Base-by-base conservation (phyloP, 352 stramenopile species). In the Globisporangium nodosum region DNA sequence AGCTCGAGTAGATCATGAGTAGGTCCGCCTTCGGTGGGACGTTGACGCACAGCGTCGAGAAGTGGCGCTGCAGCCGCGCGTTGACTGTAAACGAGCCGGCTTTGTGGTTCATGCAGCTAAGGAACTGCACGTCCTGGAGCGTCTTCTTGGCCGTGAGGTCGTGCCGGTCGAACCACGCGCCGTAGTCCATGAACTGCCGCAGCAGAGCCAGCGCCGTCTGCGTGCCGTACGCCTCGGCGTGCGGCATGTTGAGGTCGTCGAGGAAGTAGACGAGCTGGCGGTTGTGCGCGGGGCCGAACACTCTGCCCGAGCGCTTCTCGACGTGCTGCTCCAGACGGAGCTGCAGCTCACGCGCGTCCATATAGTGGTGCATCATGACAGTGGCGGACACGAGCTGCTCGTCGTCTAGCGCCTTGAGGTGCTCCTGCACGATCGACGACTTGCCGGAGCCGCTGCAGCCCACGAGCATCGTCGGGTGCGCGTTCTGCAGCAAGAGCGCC, bases 21-120 rank as follows among this genome's bases (percentile, higher is more conserved):
- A 94, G 70, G 37, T 95, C 85, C 16, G 65, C 50, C 46, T 84
- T 81, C 3, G 69, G 71, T 21, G 87, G 74, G 68, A 96, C 87
- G 18, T 66, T 74, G 7, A 91, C 64, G 33, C 72, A 86, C 21
- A 97, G 62, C 6, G 81, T 89, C 5, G 87, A 83, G 63, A 97
- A 97, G 54, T 97, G 91, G 3, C 91, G 73, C 53, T 97, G 89
- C 0, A 97, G 64, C 2, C 91, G 85, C 30, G 85, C 77, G 49
- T 96, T 96, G 11, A 97, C 62, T 0, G 72, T 85, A 49, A 96
- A 97, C 2, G 86, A 94, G 0, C 91, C 91, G 0, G 82, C 78
- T 50, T 96, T 97, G 60, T 91, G 85, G 66, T 97, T 97, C 92
- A 97, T 97, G 15, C 75, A 86, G 2, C 67, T 70, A 12, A 97